Evolutionary conservation across 768 basidiomycete genomes (phyloP).

Genomic region (Hydnum rufescens): DNA sequence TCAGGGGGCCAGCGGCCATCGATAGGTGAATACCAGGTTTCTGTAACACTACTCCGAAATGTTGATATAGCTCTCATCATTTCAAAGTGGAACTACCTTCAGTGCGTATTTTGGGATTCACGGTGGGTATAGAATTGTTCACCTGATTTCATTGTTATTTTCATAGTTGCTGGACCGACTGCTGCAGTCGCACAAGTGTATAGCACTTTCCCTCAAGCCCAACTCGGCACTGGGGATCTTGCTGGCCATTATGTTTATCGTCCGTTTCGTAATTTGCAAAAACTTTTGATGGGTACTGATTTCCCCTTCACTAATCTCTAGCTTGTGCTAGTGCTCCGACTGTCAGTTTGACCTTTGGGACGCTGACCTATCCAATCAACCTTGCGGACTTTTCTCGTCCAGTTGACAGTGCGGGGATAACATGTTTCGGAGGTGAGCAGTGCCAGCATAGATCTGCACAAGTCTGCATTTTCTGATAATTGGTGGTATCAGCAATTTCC

Average conservation of each 20-base stretch:
- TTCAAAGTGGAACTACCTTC: neutral
- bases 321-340: slow-evolving; percentile 2
- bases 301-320: too few relatives aligned
- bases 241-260: slow-evolving; percentile 9
- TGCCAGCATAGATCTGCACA: neutral
- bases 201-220: slow-evolving; percentile 2
- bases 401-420: neutral
- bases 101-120: too few relatives aligned
- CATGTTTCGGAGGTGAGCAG: slow-evolving; percentile 9
- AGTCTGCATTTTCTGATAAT: neutral
- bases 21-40: neutral
- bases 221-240: slow-evolving; percentile 1
- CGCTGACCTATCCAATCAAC: slow-evolving; percentile 4
- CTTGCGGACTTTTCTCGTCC: slow-evolving; percentile 6
- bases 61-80: neutral
- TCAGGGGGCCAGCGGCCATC: neutral
- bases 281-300: neutral
- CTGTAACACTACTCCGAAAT: too few relatives aligned
- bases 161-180: slow-evolving; percentile 10
- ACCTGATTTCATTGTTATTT: slow-evolving; percentile 1
- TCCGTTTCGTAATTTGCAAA: neutral
- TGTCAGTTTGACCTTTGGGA: slow-evolving; percentile 8
- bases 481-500: neutral
- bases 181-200: slow-evolving; percentile 6
- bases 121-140: neutral